Conservation (phyloP, 192 early-diverging fungal species). For the Dispira parvispora region DNA sequence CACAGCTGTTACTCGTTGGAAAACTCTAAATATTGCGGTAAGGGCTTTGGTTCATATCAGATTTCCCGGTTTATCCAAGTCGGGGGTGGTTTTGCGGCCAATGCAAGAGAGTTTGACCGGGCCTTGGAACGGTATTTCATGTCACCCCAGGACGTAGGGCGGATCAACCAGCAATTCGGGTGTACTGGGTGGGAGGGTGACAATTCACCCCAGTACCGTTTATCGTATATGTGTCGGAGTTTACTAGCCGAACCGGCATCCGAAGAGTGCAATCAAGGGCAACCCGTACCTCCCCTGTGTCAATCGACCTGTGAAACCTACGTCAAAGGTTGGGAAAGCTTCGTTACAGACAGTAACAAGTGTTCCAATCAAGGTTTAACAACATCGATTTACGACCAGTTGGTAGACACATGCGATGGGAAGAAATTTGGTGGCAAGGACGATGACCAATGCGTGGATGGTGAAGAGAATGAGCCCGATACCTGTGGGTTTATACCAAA, state of each 20-base stretch:
- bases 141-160: conserved; percentile 14
- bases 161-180: conserved; percentile 20
- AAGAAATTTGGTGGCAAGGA: not conserved
- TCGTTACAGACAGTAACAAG: not conserved
- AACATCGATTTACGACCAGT: not conserved
- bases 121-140: conserved; percentile 21
- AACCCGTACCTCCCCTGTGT: conserved; percentile 11
- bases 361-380: not conserved
- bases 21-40: conserved; percentile 19
- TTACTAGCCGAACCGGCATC: conserved; percentile 19
- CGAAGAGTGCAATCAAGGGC: conserved; percentile 14
- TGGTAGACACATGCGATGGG: not conserved
- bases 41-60: conserved; percentile 14
- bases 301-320: not conserved
- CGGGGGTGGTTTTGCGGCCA: conserved; percentile 14
- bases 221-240: conserved; percentile 23
- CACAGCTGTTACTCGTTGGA: conserved; percentile 16
- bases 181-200: conserved; percentile 19
- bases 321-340: conserved; percentile 4
- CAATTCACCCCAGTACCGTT: conserved; percentile 16
- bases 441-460: conserved; percentile 6
- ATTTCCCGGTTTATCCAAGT: conserved; percentile 17
- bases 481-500: conserved; percentile 10
- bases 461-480: not conserved
- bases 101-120: conserved; percentile 16